A percentile compares a stretch with the other conserved stretches of the same genome.
These are phyloP conservation scores for Penicillium sp. DNA, from an alignment of 2,329 filamentous ascomycete species.

Conservation along the genomic window DNA sequence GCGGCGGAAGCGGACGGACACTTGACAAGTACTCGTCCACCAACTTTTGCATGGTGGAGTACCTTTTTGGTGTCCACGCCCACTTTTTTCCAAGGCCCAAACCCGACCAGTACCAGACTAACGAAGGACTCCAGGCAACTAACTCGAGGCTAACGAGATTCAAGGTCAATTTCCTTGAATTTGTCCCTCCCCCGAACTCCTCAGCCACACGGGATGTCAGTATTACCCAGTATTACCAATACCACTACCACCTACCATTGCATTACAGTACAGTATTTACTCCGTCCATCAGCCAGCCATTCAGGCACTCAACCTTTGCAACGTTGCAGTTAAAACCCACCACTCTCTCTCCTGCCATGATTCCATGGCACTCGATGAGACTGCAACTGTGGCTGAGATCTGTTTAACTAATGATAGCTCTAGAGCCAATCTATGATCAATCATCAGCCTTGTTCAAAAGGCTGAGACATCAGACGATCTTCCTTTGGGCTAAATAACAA, in stretches of 20 bases:
- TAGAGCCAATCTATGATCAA: not conserved
- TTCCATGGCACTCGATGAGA: not conserved
- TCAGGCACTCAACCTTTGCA: constrained; percentile 1
- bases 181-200: not conserved
- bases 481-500: not conserved
- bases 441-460: not conserved
- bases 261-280: not conserved
- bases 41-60: constrained; percentile 12
- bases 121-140: not conserved
- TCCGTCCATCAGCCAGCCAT: not conserved
- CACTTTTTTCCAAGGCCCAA: constrained; percentile 7
- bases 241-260: not conserved
- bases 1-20: constrained; percentile 27
- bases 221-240: not conserved
- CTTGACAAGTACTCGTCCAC: constrained; percentile 16
- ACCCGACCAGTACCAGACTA: not conserved
- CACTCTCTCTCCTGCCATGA: not conserved
- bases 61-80: not conserved
- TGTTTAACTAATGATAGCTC: no score
- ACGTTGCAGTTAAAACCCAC: not conserved
- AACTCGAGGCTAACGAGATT: not conserved
- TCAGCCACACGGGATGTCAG: constrained; percentile 1
- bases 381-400: constrained; percentile 5
- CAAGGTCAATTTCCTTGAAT: not conserved
- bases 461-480: constrained; percentile 6